Percentiles rank a stretch among this genome's conserved stretches.
Conservation (phyloP, 139 green algal species). For the Micractinium conductrix region DNA sequence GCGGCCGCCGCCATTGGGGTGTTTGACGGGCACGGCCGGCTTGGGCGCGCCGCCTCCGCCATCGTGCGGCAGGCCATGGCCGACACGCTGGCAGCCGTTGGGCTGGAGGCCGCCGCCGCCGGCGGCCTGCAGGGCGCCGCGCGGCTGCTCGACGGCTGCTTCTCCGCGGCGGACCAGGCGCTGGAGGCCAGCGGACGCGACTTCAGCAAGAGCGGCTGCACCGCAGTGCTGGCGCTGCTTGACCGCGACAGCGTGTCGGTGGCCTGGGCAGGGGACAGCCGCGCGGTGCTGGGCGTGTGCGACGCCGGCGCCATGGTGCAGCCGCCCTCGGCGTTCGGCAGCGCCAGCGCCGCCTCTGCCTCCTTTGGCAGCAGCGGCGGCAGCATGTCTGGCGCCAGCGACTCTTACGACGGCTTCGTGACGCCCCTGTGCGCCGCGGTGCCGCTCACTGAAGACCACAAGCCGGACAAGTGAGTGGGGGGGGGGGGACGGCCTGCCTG, state of each 20-base stretch:
- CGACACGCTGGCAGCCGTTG: neutral
- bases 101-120: neutral
- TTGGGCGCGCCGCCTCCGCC: conserved; percentile 21
- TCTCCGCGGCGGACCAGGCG: neutral
- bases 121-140: conserved; percentile 8
- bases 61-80: conserved; percentile 36
- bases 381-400: neutral
- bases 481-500: neutral
- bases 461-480: conserved; percentile 48
- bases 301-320: neutral
- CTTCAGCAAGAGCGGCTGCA: conserved; percentile 45
- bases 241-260: conserved; percentile 17
- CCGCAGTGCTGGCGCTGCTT: conserved; percentile 50
- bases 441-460: conserved; percentile 65
- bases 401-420: neutral
- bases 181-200: neutral
- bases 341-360: neutral
- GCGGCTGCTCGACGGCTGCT: conserved; percentile 1
- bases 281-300: conserved; percentile 55
- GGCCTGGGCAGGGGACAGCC: neutral
- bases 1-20: conserved; percentile 42
- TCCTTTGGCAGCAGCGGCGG: neutral
- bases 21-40: conserved; percentile 56
- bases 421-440: conserved; percentile 7
- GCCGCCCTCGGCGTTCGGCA: neutral